Percentiles rank a stretch among this genome's conserved stretches.
Conservation (phyloP, 345 rosid species). For the Reutealis trisperma region DNA sequence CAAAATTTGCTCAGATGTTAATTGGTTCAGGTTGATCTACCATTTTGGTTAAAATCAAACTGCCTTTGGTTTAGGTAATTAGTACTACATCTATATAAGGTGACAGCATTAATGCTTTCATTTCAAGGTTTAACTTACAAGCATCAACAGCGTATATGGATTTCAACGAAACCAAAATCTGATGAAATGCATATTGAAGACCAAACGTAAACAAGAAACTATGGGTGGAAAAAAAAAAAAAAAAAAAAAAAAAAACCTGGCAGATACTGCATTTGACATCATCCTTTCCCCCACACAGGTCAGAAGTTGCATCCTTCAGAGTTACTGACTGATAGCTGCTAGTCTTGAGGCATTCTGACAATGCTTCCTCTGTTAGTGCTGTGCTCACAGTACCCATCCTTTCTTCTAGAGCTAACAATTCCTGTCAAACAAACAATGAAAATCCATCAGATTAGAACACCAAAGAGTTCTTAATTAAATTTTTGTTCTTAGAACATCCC, state of each 20-base stretch:
- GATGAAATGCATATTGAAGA: not conserved
- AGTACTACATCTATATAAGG: not conserved
- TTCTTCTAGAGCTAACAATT: constrained; percentile 91
- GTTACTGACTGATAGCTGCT: constrained; percentile 47
- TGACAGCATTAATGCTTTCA: too few species aligned
- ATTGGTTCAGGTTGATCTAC: not conserved
- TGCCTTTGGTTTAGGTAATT: not conserved
- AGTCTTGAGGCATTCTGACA: constrained; percentile 63
- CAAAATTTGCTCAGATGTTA: not conserved
- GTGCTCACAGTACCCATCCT: constrained; percentile 96
- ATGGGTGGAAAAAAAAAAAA: not conserved
- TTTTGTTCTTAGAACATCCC: not conserved
- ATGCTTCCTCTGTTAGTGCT: constrained; percentile 82
- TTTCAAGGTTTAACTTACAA: too few species aligned
- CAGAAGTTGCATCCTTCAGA: constrained; percentile 31
- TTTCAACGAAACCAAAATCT: not conserved
- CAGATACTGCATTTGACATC: constrained; percentile 89
- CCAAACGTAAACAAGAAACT: not conserved
- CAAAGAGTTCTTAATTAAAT: not conserved
- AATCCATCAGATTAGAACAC: not conserved
- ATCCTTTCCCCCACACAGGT: constrained; percentile 35
- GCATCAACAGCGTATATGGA: not conserved
- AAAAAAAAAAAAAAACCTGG: constrained; percentile 52
- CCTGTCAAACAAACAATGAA: constrained; percentile 47
- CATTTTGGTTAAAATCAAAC: too few species aligned